Conservation (phyloP, 805 yeast species). For the Yarrowia sp. region DNA sequence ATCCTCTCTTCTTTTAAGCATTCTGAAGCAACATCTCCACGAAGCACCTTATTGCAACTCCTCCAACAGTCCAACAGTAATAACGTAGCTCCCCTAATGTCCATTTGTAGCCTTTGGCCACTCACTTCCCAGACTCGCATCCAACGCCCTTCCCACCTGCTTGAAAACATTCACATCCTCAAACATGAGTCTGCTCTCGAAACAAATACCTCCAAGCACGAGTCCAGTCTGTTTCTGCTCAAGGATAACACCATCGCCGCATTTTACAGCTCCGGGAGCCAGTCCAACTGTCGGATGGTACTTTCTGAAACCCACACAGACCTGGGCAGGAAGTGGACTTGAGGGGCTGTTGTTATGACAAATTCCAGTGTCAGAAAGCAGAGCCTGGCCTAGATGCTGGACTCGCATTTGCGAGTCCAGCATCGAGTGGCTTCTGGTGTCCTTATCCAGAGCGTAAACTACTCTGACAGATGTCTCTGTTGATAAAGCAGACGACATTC, state of each 20-base stretch:
- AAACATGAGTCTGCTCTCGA: slow-evolving; percentile 8
- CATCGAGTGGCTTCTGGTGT: not conserved
- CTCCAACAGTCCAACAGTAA: too few species aligned
- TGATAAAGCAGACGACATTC: not conserved
- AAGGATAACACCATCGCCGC: not conserved
- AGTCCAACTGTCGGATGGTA: not conserved
- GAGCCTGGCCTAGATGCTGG: slow-evolving; percentile 3
- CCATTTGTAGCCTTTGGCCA: not conserved
- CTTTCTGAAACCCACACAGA: slow-evolving; percentile 3
- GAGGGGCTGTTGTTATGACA: slow-evolving; percentile 7
- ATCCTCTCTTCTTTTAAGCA: too few species aligned
- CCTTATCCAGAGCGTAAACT: not conserved
- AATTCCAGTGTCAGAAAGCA: not conserved
- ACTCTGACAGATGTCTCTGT: slow-evolving; percentile 7
- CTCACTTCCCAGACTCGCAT: not conserved
- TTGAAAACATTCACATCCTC: slow-evolving; percentile 8
- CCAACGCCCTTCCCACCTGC: slow-evolving; percentile 9
- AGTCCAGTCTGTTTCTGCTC: not conserved
- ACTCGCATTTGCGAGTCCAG: slow-evolving; percentile 2
- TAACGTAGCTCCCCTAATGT: too few species aligned
- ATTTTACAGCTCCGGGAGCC: not conserved
- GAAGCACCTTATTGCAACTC: too few species aligned
- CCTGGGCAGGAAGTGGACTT: not conserved
- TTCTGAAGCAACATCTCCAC: too few species aligned
- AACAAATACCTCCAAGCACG: slow-evolving; percentile 2